Evolutionary conservation across 1,284 basidiomycete species (phyloP).

Genomic region (Porodaedalea pini): DNA sequence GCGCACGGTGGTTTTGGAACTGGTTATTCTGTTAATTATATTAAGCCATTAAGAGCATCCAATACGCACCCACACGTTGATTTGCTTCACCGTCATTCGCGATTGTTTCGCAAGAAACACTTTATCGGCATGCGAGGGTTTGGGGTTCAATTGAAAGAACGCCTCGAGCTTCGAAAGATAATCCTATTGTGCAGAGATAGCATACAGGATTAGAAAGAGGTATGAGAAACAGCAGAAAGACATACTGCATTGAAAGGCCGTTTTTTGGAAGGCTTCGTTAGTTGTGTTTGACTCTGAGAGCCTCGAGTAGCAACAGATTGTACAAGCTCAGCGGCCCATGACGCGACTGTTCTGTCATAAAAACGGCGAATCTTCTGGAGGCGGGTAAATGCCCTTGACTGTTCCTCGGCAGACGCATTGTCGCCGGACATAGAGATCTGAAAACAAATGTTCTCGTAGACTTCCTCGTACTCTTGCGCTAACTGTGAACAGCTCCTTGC

Average conservation of each 20-base stretch:
- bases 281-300: too few species aligned
- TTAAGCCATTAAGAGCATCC: background rate
- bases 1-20: constrained; percentile 17
- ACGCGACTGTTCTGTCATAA: too few species aligned
- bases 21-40: background rate
- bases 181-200: background rate
- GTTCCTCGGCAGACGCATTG: too few species aligned
- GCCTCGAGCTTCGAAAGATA: constrained; percentile 8
- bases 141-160: constrained; percentile 3
- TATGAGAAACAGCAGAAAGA: too few species aligned
- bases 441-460: background rate
- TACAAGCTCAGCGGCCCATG: too few species aligned
- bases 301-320: too few species aligned
- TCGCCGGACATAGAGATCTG: background rate
- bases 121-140: constrained; percentile 6
- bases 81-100: constrained; percentile 14
- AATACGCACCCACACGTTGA: constrained; percentile 13
- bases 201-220: background rate
- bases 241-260: too few species aligned
- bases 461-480: background rate
- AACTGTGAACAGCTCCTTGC: background rate
- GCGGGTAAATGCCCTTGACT: too few species aligned
- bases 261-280: too few species aligned
- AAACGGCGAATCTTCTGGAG: too few species aligned
- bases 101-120: constrained; percentile 4